These are phyloP conservation scores for Teunomyces funiuensis DNA, from an alignment of 805 yeast species.

Conservation along the genomic window DNA sequence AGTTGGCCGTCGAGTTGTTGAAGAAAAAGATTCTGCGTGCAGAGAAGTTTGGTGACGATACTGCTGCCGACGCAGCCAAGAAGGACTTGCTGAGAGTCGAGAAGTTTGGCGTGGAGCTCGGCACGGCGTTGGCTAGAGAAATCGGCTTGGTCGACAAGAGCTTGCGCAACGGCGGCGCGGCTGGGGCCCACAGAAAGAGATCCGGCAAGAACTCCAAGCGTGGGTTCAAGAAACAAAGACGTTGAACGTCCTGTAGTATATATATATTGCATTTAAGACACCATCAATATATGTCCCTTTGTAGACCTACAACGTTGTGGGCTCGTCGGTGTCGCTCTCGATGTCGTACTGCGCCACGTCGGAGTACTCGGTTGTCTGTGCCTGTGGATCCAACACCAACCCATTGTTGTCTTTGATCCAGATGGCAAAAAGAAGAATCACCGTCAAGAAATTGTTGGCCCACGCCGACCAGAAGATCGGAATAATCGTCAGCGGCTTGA, in stretches of 20 bases:
- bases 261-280: neutral
- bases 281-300: neutral
- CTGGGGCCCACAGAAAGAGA: constrained; percentile 16
- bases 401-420: constrained; percentile 35
- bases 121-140: constrained; percentile 66
- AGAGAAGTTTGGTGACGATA: constrained; percentile 73
- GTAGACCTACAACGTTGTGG: neutral
- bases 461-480: constrained; percentile 2
- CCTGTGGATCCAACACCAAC: constrained; percentile 19
- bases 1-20: constrained; percentile 64
- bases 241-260: neutral
- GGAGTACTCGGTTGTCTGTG: constrained; percentile 11
- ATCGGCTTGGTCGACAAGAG: constrained; percentile 52
- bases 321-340: constrained; percentile 15
- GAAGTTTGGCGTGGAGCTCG: constrained; percentile 78
- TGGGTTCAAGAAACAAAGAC: constrained; percentile 4
- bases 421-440: constrained; percentile 21
- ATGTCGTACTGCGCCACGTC: constrained; percentile 17
- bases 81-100: constrained; percentile 69
- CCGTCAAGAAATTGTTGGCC: constrained; percentile 9
- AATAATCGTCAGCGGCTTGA: neutral
- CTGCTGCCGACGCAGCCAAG: constrained; percentile 52
- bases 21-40: constrained; percentile 69
- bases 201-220: neutral
- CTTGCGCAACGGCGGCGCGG: constrained; percentile 28